Base-by-base conservation (phyloP, 2,329 filamentous ascomycete genomes). In the Arthrobotrys entomopaga region DNA sequence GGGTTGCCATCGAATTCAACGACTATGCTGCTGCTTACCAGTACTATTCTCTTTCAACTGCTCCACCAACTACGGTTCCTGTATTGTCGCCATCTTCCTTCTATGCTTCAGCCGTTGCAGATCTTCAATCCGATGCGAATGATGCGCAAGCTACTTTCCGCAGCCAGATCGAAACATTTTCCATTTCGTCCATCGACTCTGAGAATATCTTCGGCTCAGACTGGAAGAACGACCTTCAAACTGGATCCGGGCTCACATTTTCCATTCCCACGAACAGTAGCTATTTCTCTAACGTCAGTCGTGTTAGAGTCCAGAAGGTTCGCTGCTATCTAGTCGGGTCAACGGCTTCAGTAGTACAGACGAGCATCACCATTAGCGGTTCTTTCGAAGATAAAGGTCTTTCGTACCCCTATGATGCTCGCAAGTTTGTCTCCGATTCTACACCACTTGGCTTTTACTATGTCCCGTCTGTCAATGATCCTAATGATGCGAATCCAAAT, bases 1-100 rank as follows among this genome's bases (percentile, higher is more conserved):
- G 71, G 71, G 71, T 75, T 59, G 71, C 71, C 4, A 48, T 75
- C 16, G 71, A 75, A 42, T 75, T 67, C 24, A 50, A 67, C 19
- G 64, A 75, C 15, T 75, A 75, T 43, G 43, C 59, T 15, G 53
- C 71, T 20, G 71, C 71, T 1, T 75, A 75, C 20, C 63, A 69
- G 16, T 75, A 75, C 42, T 75, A 75, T 42, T 64, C 71, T 4
- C 58, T 75, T 22, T 48, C 63, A 7, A 54, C 42, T 7, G 40
- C 34, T 22, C 52, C 64, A 10, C 29, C 54, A 24, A 24, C 49
- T 7, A 24, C 26, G 5, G 64, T 75, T 16, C 71, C 71, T 0
- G 71, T 75, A 8, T 38, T 75, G 54, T 69, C 71, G 8, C 71
- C 71, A 34, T 53, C 71, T 2, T 67, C 64, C 7, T 67, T 61